phyloP scores from a whole-genome alignment of 371 early-diverging fungal species.

The Conidiobolus incongruus region DNA sequence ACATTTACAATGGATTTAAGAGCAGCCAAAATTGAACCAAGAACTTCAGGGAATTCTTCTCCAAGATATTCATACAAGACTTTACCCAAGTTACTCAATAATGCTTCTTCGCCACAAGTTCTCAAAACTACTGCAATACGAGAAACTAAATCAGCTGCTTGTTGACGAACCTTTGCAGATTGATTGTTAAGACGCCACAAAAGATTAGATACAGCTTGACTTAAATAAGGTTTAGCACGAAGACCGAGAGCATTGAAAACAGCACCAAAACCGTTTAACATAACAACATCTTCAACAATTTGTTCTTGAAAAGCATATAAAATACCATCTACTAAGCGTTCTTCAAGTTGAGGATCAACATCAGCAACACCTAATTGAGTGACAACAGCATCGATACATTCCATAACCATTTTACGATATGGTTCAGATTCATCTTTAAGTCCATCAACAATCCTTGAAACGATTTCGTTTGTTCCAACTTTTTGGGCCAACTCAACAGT shows the following conservation, averaged over 20 bases:
- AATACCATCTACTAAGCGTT: conserved; percentile 94
- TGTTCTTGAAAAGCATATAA: conserved; percentile 96
- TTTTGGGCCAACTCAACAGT: conserved; percentile 85
- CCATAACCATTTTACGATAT: conserved; percentile 93
- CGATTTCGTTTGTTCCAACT: conserved; percentile 79
- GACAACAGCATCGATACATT: conserved; percentile 72
- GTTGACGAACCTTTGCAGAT: conserved; percentile 86
- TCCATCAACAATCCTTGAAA: conserved; percentile 60
- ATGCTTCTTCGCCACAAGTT: conserved; percentile 81
- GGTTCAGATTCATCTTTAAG: conserved; percentile 90
- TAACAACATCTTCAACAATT: conserved; percentile 64
- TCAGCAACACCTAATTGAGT: conserved; percentile 65
- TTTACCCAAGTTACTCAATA: conserved; percentile 77
- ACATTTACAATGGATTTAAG: conserved; percentile 86
- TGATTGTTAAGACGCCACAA: conserved; percentile 95
- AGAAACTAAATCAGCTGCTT: conserved; percentile 88
- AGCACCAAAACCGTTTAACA: conserved; percentile 89
- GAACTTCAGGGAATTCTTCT: conserved; percentile 96
- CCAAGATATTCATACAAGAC: conserved; percentile 85
- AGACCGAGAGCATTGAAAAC: conserved; percentile 76
- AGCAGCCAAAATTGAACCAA: conserved; percentile 82
- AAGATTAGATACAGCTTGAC: conserved; percentile 80
- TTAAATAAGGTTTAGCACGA: conserved; percentile 77
- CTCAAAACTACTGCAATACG: conserved; percentile 85
- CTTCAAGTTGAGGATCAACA: conserved; percentile 74